phyloP scores from a whole-genome alignment of 2,329 filamentous ascomycete genomes.

The Aspergillus sp. region DNA sequence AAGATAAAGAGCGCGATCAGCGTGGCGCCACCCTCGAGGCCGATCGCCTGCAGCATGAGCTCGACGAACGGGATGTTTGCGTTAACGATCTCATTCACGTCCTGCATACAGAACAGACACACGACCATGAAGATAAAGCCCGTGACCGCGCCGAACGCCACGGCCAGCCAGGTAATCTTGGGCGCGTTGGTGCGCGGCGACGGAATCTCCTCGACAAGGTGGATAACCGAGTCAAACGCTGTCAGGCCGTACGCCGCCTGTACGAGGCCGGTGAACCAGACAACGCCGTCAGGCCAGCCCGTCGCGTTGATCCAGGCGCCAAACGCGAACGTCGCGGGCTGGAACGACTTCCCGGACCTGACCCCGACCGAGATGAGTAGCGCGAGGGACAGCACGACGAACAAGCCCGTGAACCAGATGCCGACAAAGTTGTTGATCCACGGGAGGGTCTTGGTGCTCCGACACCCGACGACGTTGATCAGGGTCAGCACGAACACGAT shows the following conservation, averaged over 20 bases:
- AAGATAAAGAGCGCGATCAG: conserved; percentile 49
- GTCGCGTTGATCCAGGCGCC: conserved; percentile 43
- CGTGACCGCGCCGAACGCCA: conserved; percentile 40
- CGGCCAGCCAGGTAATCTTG: conserved; percentile 44
- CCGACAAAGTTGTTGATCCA: conserved; percentile 50
- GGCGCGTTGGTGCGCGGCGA: conserved; percentile 44
- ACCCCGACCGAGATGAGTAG: conserved; percentile 45
- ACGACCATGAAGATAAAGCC: conserved; percentile 46
- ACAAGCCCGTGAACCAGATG: conserved; percentile 43
- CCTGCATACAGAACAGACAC: conserved; percentile 44
- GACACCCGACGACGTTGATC: conserved; percentile 45
- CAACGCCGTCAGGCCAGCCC: conserved; percentile 47
- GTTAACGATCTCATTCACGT: conserved; percentile 34
- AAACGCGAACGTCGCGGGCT: conserved; percentile 45
- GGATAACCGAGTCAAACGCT: conserved; percentile 51
- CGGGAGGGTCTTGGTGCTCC: conserved; percentile 40
- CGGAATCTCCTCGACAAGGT: conserved; percentile 51
- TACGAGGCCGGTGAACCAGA: conserved; percentile 51
- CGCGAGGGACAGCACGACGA: conserved; percentile 44
- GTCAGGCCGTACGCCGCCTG: conserved; percentile 50
- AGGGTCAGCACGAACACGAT: conserved; percentile 41
- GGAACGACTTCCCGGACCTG: conserved; percentile 37
- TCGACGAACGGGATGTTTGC: conserved; percentile 42
- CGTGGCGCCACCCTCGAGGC: conserved; percentile 34
- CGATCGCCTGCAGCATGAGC: conserved; percentile 34